A percentile compares a stretch with the other conserved stretches of the same genome.
These are phyloP conservation scores for Kurtzmaniella fragi DNA, from an alignment of 805 yeast species.

Conservation along the genomic window DNA sequence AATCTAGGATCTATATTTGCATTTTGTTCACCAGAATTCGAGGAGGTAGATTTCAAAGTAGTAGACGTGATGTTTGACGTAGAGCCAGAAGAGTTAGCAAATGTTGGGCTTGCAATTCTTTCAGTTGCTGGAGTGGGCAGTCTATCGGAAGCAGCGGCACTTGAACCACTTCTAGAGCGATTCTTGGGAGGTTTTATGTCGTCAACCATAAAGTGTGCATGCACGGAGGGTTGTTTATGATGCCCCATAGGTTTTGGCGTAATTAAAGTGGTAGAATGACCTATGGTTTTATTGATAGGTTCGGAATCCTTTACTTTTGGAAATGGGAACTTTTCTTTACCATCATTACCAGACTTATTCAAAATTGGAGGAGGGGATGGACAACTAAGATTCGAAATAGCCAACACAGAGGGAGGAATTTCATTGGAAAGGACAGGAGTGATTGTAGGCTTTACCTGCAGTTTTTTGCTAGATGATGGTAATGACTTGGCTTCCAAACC, in stretches of 20 bases:
- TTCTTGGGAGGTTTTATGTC: constrained; percentile 50
- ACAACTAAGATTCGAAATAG: constrained; percentile 54
- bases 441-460: background rate
- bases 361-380: constrained; percentile 74
- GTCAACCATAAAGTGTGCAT: constrained; percentile 73
- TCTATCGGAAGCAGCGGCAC: constrained; percentile 22
- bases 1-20: constrained; percentile 50
- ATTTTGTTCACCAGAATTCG: constrained; percentile 28
- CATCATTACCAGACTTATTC: constrained; percentile 13
- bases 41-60: background rate
- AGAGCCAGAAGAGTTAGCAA: background rate
- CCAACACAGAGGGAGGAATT: constrained; percentile 47
- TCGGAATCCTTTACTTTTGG: background rate
- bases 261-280: constrained; percentile 13
- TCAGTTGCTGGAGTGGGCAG: constrained; percentile 3
- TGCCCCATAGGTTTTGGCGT: constrained; percentile 35
- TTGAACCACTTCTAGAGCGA: constrained; percentile 37
- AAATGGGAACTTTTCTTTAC: background rate
- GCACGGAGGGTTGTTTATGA: constrained; percentile 59
- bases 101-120: too few species aligned
- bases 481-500: too few species aligned
- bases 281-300: constrained; percentile 7
- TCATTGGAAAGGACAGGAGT: constrained; percentile 8
- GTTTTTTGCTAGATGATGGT: too few species aligned
- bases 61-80: constrained; percentile 1